Evolutionary conservation across 2,329 filamentous ascomycete species (phyloP).

Genomic region (Colletotrichum tanaceti): DNA sequence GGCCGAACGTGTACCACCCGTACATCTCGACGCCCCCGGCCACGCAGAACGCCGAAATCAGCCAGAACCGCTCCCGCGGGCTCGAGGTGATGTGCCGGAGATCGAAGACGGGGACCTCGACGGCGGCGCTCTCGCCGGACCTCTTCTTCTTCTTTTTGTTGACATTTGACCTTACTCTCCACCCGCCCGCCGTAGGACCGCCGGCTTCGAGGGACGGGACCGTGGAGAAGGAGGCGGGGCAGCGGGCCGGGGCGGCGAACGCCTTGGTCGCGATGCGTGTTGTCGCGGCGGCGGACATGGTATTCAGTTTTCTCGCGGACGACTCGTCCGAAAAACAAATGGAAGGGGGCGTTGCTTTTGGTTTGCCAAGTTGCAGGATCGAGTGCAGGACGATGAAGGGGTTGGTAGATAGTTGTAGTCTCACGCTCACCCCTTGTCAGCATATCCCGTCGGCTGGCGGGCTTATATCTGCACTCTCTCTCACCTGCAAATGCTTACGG

Average conservation of each 20-base stretch:
- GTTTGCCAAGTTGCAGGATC: background rate
- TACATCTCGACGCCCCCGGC: conserved; percentile 41
- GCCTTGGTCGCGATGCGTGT: conserved; percentile 8
- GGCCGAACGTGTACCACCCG: conserved; percentile 43
- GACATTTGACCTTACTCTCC: background rate
- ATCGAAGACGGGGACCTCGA: conserved; percentile 42
- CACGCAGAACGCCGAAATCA: conserved; percentile 39
- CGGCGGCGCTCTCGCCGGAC: conserved; percentile 18
- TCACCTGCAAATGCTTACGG: conserved; percentile 10
- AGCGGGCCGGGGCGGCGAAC: conserved; percentile 11
- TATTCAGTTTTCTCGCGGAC: background rate
- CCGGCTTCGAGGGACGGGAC: background rate
- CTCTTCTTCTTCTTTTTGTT: conserved; percentile 27
- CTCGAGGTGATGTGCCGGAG: conserved; percentile 42
- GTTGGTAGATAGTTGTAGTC: background rate
- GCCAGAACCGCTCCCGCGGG: conserved; percentile 39
- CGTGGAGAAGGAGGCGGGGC: conserved; percentile 38
- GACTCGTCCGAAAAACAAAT: background rate
- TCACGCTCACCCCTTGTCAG: background rate
- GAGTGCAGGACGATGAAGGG: too few relatives aligned
- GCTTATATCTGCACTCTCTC: conserved; percentile 5
- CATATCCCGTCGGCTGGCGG: background rate
- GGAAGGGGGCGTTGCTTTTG: background rate
- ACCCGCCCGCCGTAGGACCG: conserved; percentile 6
- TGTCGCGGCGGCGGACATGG: conserved; percentile 12